Evolutionary conservation across 2,329 filamentous ascomycete species (phyloP), one percentile per base, ranked within the genome.

Genomic region (Hypoxylon sp.): DNA sequence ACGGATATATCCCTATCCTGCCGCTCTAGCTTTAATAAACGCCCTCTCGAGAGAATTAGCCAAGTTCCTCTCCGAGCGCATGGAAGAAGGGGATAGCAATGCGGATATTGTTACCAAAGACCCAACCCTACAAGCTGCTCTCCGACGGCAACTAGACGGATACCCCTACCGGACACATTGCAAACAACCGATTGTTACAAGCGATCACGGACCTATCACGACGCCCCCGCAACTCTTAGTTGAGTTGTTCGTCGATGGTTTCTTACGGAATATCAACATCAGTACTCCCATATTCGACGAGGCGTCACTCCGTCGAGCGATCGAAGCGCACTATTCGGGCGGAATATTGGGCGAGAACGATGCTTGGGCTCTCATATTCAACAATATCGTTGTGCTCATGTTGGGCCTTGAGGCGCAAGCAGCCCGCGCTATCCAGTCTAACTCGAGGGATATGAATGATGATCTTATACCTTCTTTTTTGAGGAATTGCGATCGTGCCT

Each of bases 391-490:
- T 33, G 57, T 72, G 10, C 57, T 74, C 2, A 66, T 68, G 27
- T 57, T 74, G 2, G 59, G 70, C 6, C 42, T 73, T 13, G 72
- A 72, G 27, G 67, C 66, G 3, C 71, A 72, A 48, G 62, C 62
- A 13, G 59, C 58, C 22, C 62, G 66, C 10, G 59, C 56, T 31
- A 61, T 54, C 10, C 51, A 58, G 17, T 67, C 70, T 7, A 61
- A 51, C 40, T 66, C 59, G 5, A 58, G 65, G 10, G 53, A 54
- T 11, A 66, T 68, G 35, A 69, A 71, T 35, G 63, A 72, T 30
- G 72, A 72, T n/a, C 61, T 73, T 5, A 7, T 73, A 6, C 64
- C 68, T 54, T 71, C 72, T 2, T 72, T 72, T 49, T 50, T 73
- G 17, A 54, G 57, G 10, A 73, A 73, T 22, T 73, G 68, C 42